A percentile compares a stretch with the other conserved stretches of the same genome.
phyloP scores from a whole-genome alignment of 768 basidiomycete genomes.

The Hypholoma fasciculare region DNA sequence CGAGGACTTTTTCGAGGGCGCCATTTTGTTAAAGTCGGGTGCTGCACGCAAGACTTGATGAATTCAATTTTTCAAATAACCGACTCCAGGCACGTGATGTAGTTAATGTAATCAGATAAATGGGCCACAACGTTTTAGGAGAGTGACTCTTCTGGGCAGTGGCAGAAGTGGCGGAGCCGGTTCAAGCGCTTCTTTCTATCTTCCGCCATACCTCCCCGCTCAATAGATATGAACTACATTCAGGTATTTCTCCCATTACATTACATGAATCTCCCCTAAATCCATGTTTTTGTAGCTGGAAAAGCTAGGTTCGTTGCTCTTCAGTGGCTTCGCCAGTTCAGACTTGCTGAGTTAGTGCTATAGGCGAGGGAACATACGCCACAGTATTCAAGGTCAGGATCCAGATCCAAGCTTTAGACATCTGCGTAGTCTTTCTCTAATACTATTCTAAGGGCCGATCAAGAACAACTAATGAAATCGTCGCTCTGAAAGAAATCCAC shows the following conservation, averaged over 20 bases:
- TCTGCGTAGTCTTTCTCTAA: neutral
- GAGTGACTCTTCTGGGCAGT: neutral
- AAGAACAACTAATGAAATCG: conserved; percentile 96
- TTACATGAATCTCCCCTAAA: neutral
- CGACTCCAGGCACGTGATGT: neutral
- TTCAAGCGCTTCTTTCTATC: neutral
- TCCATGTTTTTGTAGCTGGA: conserved; percentile 56
- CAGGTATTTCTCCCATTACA: conserved; percentile 35
- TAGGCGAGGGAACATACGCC: conserved; percentile 92
- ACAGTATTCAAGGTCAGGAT: conserved; percentile 89
- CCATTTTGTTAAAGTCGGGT: conserved; percentile 28
- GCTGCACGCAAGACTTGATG: neutral
- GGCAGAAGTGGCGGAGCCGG: neutral
- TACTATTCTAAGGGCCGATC: conserved; percentile 72
- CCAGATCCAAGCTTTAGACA: neutral
- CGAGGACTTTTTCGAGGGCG: conserved; percentile 49
- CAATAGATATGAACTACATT: conserved; percentile 48
- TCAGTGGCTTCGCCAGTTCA: neutral
- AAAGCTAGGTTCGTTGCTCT: conserved; percentile 66
- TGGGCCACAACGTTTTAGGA: neutral
- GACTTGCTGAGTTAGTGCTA: conserved; percentile 38
- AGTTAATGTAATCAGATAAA: conserved; percentile 12
- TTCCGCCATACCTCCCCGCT: conserved; percentile 2
- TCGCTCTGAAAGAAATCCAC: conserved; percentile 98
- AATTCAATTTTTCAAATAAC: conserved; percentile 1